Evolutionary conservation across 192 early-diverging fungal genomes (phyloP).

Genomic region (Coemansia guatemalensis): DNA sequence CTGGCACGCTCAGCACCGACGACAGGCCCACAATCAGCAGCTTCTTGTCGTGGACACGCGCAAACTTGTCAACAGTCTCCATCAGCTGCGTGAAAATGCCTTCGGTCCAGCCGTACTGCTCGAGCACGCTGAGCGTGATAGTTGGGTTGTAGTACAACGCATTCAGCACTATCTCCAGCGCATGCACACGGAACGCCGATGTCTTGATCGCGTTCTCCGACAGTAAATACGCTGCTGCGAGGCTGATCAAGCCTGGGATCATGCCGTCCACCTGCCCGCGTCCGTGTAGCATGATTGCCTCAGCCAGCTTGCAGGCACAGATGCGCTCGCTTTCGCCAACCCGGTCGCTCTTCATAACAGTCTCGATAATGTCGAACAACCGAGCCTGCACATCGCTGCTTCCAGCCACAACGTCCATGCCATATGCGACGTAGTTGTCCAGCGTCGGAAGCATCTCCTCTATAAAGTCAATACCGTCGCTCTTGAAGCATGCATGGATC

Average conservation of each 20-base stretch:
- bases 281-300: conserved; percentile 82
- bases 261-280: conserved; percentile 75
- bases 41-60: conserved; percentile 93
- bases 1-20: conserved; percentile 69
- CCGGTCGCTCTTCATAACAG: conserved; percentile 75
- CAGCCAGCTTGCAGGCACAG: conserved; percentile 80
- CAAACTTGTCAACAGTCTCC: conserved; percentile 67
- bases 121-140: conserved; percentile 71
- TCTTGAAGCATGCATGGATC: conserved; percentile 78
- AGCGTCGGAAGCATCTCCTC: conserved; percentile 89
- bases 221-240: conserved; percentile 66
- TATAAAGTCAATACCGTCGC: conserved; percentile 81
- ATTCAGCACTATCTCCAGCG: conserved; percentile 83
- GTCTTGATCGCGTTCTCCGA: conserved; percentile 64
- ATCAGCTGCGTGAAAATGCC: conserved; percentile 83
- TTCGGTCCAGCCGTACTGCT: conserved; percentile 73
- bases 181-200: conserved; percentile 67
- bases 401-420: conserved; percentile 71
- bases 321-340: conserved; percentile 77
- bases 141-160: conserved; percentile 85
- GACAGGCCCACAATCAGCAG: conserved; percentile 81
- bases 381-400: conserved; percentile 69
- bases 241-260: conserved; percentile 68
- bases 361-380: conserved; percentile 84
- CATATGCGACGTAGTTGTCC: conserved; percentile 89